Base-by-base conservation (phyloP, 768 basidiomycete species). In the Hericium rajendrae region DNA sequence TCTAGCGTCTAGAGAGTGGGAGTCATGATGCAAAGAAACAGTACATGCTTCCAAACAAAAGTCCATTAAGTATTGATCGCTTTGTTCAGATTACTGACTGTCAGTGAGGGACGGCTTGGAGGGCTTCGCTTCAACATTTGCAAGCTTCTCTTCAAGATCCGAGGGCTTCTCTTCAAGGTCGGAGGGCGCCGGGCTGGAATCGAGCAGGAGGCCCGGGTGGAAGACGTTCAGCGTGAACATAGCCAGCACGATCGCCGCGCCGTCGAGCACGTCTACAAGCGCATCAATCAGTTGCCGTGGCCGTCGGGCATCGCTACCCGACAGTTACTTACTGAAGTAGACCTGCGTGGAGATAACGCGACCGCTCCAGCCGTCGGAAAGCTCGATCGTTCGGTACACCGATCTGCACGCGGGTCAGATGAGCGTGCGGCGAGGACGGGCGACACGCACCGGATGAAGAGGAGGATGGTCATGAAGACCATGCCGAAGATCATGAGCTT, bases 201-300 rank as follows among this genome's bases (percentile, higher is more conserved):
- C 32, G 37, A 79, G 66, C 28, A 78, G 68, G 20, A 64, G 53
- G 6, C 74, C 76, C 3, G 79, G 79, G 61, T 79, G 77, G 54
- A 74, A 68, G 57, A 79, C 48, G 64, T 77, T 79, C 28, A 78
- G 64, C 0, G 72, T 68, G 60, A 69, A 75, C 53, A 80, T 74
- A 1, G 79, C 77, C 8, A 80, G 64, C 4, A 70, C 62, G 50
- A 81, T 71, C 72, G 78, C 76, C 5, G 69, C 71, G 15, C 76
- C 80, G 64, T 82, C 81, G 24, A 82, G 69, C 8, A 76, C 68
- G 63, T 80, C 80, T 81, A 56, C 11, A 3, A 26, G 9, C 28
- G 6, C 51, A 2, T n/a, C 40, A 24, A 2, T 43, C 6, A 18
- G 41, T 43, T 1, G 12, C 26, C 2, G 3, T 51, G 49, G 28